Evolutionary conservation across 2,329 filamentous ascomycete genomes (phyloP), one percentile per base, ranked within the genome.

Genomic region (Hypoxylon sp.): DNA sequence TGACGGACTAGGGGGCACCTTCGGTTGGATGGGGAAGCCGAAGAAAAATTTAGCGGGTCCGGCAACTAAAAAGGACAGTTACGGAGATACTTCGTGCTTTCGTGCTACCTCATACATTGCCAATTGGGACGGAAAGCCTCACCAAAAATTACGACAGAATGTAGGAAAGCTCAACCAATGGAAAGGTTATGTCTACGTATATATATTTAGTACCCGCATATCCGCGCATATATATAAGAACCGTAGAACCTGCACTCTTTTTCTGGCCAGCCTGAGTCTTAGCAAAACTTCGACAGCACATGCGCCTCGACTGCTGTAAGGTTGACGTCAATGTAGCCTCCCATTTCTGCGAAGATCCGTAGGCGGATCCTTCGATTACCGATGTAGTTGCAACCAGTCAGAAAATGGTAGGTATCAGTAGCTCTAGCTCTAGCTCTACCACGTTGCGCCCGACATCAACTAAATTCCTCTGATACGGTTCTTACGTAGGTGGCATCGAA

Each of bases 1-100:
- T 39, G 52, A 67, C 63, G 66, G 69, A 67, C 66, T 65, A 69
- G 69, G 69, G 69, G 69, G 50, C 66, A 63, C 63, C 59, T 65
- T 71, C 69, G 69, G 69, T 70, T 71, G 66, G 66, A 70, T 70
- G 66, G 67, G 66, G 66, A 62, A 70, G 50, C 69, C 63, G 67
- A 66, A 47, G 42, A 54, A 67, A 71, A 70, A 65, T 69, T 71
- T 63, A 70, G 69, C 64, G 69, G 69, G 64, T 33, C 67, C 67
- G 66, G 63, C 58, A 70, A 46, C 67, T 63, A 48, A 54, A 44
- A 39, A 55, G 19, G 42, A 48, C 39, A 53, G 50, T 26, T 66
- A 66, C 66, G 48, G 66, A 66, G 58, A 53, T 66, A 69, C 66
- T 50, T 66, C 22, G 53, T 17, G 58, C 22, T 46, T 46, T 55